Percentiles rank a stretch among this genome's conserved stretches.
Evolutionary conservation across 768 basidiomycete genomes (phyloP).

Genomic region (Termitomyces sp.): DNA sequence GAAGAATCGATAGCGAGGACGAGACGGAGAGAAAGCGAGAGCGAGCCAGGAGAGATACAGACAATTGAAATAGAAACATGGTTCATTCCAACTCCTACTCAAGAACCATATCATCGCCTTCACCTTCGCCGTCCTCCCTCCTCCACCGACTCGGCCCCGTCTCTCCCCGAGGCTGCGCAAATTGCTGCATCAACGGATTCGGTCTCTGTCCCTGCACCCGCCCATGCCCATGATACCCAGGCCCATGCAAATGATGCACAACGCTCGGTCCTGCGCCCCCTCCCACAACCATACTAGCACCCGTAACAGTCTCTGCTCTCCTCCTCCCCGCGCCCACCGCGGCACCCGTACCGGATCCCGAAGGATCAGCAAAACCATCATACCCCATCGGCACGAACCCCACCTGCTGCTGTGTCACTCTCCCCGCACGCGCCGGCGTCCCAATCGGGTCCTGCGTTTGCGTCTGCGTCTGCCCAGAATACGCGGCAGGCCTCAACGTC

Average conservation of each 20-base stretch:
- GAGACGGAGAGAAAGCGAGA: too few relatives aligned
- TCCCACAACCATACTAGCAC: constrained; percentile 3
- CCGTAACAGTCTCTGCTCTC: constrained; percentile 14
- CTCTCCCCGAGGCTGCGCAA: background rate
- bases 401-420: background rate
- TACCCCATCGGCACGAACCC: background rate
- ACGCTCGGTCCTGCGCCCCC: background rate
- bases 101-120: constrained; percentile 15
- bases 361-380: constrained; percentile 1
- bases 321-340: background rate
- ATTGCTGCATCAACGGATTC: constrained; percentile 7
- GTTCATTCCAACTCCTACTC: constrained; percentile 2
- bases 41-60: too few relatives aligned
- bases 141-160: constrained; percentile 1
- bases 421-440: constrained; percentile 1
- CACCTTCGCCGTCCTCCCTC: background rate
- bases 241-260: constrained; percentile 8
- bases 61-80: background rate
- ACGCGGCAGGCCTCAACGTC: background rate
- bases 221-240: constrained; percentile 8
- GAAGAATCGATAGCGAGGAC: too few relatives aligned
- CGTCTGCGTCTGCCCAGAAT: background rate
- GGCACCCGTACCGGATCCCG: background rate
- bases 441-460: constrained; percentile 3
- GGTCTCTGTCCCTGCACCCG: background rate